Base-by-base conservation (phyloP, 257 asterid species). In the Nyctanthes arbortristis region DNA sequence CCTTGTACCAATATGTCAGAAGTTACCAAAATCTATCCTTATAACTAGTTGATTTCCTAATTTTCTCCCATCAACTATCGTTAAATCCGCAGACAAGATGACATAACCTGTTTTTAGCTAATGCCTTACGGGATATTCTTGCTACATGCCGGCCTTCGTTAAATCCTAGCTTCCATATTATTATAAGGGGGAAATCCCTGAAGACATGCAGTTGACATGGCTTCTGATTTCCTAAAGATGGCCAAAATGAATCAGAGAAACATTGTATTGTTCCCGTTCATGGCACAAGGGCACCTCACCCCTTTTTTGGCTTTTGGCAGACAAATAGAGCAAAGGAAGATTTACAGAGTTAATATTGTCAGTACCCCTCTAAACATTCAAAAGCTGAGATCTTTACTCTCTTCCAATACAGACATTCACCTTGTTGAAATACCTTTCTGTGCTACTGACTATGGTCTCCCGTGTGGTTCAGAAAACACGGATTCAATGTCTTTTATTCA, bases 241-340 rank as follows among this genome's bases (percentile, higher is more conserved):
- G 8, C 28, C 20, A 6, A 47, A 20, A 29, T 7, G 58, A 22
- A 7, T 18, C 14, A 49, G 22, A 49, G 24, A 37, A 47, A 67
- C 57, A 68, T 73, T 5, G 73, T 73, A 33, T 61, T 78, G 66
- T 78, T 73, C 72, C 82, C 82, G 3, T 78, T 73, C 73, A 68
- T 78, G 79, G 68, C 82, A 47, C 82, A 73, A 54, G 82, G 82
- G 69, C 82, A 78, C 60, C 40, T 73, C 35, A 58, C 65, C 14
- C 82, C 82, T 20, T 78, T 73, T 62, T 62, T 73, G 27, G 82
- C 82, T 12, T 61, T 77, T 36, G 78, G 78, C 56, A 57, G 56
- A 27, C 71, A 68, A 33, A 39, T 72, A 52, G 72, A 77, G 10
- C 59, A 62, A 62, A 72, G 12, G 27, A 49, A 49, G 29, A 18